phyloP scores from a whole-genome alignment of 441 rosid genomes.

The Erodium trifolium region DNA sequence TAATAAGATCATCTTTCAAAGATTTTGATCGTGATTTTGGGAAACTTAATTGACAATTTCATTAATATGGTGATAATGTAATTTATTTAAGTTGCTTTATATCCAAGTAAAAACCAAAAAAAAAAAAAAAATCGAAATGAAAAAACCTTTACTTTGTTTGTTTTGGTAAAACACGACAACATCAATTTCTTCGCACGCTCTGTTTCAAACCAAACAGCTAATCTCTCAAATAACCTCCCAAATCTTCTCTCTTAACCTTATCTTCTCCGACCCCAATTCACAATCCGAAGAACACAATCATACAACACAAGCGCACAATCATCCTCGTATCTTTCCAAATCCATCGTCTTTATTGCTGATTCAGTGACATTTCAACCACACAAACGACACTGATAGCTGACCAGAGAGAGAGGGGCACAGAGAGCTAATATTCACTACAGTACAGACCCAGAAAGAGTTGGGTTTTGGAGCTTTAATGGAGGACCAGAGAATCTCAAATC shows the following conservation, averaged over 20 bases:
- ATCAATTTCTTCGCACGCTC: not conserved
- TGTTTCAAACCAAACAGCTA: not conserved
- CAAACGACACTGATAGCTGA: not conserved
- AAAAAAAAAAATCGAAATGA: not conserved
- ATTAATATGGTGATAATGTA: not conserved
- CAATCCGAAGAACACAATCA: not conserved
- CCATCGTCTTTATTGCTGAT: not conserved
- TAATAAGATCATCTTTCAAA: no score
- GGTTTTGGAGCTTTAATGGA: no score
- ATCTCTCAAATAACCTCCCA: not conserved
- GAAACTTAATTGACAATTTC: not conserved
- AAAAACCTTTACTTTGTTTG: not conserved
- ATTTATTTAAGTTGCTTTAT: not conserved
- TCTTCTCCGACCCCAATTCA: not conserved
- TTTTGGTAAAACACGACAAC: not conserved
- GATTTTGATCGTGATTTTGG: not conserved
- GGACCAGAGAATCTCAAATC: not conserved
- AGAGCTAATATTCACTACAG: not conserved
- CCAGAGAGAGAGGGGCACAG: not conserved
- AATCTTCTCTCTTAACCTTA: not conserved
- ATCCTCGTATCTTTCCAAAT: not conserved
- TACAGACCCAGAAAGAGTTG: not conserved
- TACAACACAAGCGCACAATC: not conserved
- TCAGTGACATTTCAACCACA: not conserved
- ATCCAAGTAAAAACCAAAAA: not conserved